Percentiles rank a stretch among this genome's conserved stretches.
phyloP scores from a whole-genome alignment of 352 stramenopile genomes.

The Phytophthora pinifolia region DNA sequence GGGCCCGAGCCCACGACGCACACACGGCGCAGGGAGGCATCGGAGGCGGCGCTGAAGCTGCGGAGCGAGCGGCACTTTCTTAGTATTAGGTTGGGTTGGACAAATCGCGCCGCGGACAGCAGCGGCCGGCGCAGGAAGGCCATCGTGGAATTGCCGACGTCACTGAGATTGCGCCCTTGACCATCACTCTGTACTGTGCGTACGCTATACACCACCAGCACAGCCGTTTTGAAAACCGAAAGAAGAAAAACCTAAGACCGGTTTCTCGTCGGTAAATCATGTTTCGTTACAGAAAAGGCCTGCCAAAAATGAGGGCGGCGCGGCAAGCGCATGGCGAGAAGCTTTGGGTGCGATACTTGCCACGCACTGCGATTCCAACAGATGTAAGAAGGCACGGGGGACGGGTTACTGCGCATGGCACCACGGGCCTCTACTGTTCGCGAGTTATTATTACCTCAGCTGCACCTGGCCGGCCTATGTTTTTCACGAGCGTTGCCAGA shows the following conservation, averaged over 20 bases:
- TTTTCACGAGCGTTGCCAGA: slow-evolving; percentile 10
- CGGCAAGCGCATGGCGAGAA: slow-evolving; percentile 1
- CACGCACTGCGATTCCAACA: slow-evolving; percentile 1
- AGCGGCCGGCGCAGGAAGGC: slow-evolving; percentile 6
- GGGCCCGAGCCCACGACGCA: slow-evolving; percentile 92
- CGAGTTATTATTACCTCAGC: no score
- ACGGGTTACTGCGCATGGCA: slow-evolving; percentile 7
- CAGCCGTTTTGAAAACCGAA: no score
- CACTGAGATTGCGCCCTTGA: slow-evolving; percentile 8
- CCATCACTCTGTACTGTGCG: no score
- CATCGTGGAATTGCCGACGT: slow-evolving; percentile 1
- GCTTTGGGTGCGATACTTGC: slow-evolving; percentile 9
- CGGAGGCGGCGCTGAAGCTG: slow-evolving; percentile 13
- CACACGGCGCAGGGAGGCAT: slow-evolving; percentile 51
- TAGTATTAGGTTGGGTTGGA: no score
- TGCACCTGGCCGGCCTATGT: slow-evolving; percentile 21
- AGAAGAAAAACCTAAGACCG: no score
- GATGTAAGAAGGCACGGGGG: neutral
- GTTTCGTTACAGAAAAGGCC: slow-evolving; percentile 29
- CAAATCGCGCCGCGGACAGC: neutral
- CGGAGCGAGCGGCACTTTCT: no score
- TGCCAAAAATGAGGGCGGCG: neutral
- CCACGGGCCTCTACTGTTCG: slow-evolving; percentile 1
- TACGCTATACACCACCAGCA: no score
- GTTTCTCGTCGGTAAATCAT: slow-evolving; percentile 33